These are phyloP conservation scores for Mycosphaerella arachidis DNA, from an alignment of 2,329 filamentous ascomycete genomes.

Conservation along the genomic window DNA sequence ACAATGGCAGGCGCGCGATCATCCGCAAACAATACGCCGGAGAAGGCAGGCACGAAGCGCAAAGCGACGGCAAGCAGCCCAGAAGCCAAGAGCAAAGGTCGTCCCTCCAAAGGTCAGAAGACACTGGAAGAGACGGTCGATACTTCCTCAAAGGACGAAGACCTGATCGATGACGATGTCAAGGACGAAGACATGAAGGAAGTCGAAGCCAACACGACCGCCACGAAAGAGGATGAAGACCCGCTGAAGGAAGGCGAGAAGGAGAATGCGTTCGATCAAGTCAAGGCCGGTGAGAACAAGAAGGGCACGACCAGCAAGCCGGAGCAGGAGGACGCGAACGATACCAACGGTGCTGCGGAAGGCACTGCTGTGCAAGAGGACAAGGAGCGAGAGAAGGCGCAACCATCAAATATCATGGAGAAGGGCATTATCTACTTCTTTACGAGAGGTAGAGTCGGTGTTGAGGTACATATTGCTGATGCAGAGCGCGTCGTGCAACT, in stretches of 20 bases:
- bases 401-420: constrained; percentile 66
- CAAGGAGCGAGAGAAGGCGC: constrained; percentile 46
- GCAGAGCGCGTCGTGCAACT: not conserved
- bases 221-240: constrained; percentile 3
- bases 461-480: constrained; percentile 42
- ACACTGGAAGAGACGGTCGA: constrained; percentile 48
- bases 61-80: constrained; percentile 35
- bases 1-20: constrained; percentile 12
- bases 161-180: constrained; percentile 10
- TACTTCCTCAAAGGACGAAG: constrained; percentile 13
- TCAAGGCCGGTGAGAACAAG: constrained; percentile 30
- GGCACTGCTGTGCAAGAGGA: constrained; percentile 47
- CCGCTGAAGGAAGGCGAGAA: constrained; percentile 7
- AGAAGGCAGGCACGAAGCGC: constrained; percentile 32
- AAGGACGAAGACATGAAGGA: constrained; percentile 32
- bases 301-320: constrained; percentile 28
- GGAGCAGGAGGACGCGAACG: constrained; percentile 12
- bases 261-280: constrained; percentile 27
- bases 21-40: constrained; percentile 10
- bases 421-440: constrained; percentile 93
- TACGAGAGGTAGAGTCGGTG: constrained; percentile 69
- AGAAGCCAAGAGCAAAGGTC: constrained; percentile 39
- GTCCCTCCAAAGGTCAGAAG: constrained; percentile 43
- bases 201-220: constrained; percentile 15
- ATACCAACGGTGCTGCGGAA: constrained; percentile 9